Evolutionary conservation across 495 filamentous ascomycete species (phyloP), one percentile per base, ranked within the genome.

Genomic region (Hypoxylon perforatum): DNA sequence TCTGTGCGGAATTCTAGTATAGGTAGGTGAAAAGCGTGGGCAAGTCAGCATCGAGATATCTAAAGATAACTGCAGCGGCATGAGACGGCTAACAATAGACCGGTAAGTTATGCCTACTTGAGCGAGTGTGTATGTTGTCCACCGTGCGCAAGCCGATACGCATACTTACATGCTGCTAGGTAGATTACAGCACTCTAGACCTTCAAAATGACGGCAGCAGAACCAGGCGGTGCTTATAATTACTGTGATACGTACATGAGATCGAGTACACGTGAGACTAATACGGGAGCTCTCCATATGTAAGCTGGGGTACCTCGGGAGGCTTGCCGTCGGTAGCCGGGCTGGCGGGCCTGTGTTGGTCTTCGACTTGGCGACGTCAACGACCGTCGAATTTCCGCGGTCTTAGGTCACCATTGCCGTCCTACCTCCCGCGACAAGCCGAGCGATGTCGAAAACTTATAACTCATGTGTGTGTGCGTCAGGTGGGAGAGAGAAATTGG

Each of bases 301-400:
- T 7, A 28, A 28, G 25, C 25, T 28, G 3, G 7, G 25, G 7
- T n/a, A 57, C 19, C 23, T 14, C 30, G 17, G n/a, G 45, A 17
- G 45, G 42, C 19, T 25, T 2, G 6, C 11, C 65, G 65, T 36
- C 10, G 48, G 53, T 67, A 67, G 38, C 65, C 65, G 58, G 15
- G 11, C 41, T n/a, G n/a, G n/a, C n/a, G n/a, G n/a, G n/a, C n/a
- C 30, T 28, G n/a, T 35, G 52, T 47, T 61, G 48, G 48, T 47
- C 52, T 62, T 62, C 52, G 59, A 67, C 22, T 58, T 46, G 38
- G 58, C 65, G 65, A 67, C 65, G 65, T 67, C 65, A 63, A 41
- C 21, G 18, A 25, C 8, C 58, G 46, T 63, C 25, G 25, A 30
- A 33, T 49, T 19, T 53, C 53, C 65, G 36, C 45, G 36, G 25